A percentile compares a stretch with the other conserved stretches of the same genome.
These are phyloP conservation scores for Castanea crenata DNA, from an alignment of 306 rosid species.

Conservation along the genomic window DNA sequence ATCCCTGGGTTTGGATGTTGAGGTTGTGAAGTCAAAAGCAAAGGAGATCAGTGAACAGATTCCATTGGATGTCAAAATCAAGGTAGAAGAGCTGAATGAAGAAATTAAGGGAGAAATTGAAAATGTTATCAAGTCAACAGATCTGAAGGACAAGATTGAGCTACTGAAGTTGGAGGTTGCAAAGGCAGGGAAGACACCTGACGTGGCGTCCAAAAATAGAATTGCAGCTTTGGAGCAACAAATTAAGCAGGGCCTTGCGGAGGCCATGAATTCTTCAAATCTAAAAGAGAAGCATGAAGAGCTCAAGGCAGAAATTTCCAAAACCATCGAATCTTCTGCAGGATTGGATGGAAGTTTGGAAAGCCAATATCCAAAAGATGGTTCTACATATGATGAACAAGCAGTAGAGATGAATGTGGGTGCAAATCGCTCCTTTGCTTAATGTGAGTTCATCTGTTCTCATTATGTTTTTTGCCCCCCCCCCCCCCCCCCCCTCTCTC, in stretches of 20 bases:
- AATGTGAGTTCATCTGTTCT: constrained; percentile 58
- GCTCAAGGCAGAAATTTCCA: constrained; percentile 48
- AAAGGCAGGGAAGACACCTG: constrained; percentile 61
- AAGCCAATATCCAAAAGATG: constrained; percentile 26
- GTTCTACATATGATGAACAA: constrained; percentile 28
- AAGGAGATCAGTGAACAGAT: constrained; percentile 25
- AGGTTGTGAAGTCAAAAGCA: constrained; percentile 28
- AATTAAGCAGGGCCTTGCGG: constrained; percentile 57
- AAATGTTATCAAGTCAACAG: constrained; percentile 41
- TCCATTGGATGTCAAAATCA: constrained; percentile 34
- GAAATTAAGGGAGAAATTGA: constrained; percentile 56
- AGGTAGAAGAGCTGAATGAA: constrained; percentile 49
- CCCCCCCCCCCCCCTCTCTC: background rate
- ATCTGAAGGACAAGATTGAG: constrained; percentile 62
- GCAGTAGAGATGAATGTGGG: constrained; percentile 40
- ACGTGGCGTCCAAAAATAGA: constrained; percentile 52
- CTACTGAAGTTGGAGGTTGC: constrained; percentile 64
- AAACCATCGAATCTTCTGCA: constrained; percentile 34
- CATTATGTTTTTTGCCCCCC: background rate
- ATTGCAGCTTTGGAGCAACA: constrained; percentile 61
- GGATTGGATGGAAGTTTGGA: constrained; percentile 37
- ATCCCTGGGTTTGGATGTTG: constrained; percentile 58
- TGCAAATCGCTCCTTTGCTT: constrained; percentile 42
- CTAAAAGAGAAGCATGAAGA: constrained; percentile 65
- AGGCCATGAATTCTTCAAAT: constrained; percentile 56